Evolutionary conservation across 805 yeast species (phyloP), one percentile per base, ranked within the genome.

Genomic region (Spathaspora sp.): DNA sequence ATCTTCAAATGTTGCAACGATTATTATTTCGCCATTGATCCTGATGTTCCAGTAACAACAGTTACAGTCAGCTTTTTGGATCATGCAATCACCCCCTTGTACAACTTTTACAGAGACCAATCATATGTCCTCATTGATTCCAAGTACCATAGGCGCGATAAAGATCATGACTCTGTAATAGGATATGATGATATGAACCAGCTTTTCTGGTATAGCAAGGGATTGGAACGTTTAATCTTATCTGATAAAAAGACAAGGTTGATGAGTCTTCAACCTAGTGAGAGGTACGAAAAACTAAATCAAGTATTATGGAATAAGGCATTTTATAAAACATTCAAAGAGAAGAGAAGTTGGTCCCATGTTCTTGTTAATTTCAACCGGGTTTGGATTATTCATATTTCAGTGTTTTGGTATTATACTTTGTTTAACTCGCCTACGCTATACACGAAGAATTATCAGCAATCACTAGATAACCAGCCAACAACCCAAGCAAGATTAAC

Each of bases 131-230:
- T 65, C 2, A 64, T 68, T 5, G 76, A 72, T 17, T 83, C 78
- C 0, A 66, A 65, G 19, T 77, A 73, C 62, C 67, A 76, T 28
- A 73, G 74, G 17, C 70, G 73, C 10, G 86, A 82, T 54, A 79
- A 75, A 51, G 93, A 87, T 61, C 93, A 90, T 62, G 75, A 81
- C 14, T 69, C 79, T 26, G 80, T 81, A 4, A 83, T 90, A 52
- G 97, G 97, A 0, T 90, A 90, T 65, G 97, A 90, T 69, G 97
- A 90, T 65, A 83, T 90, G 65, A 90, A 90, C 63, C 97, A 90
- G 61, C 71, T 87, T 39, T 90, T 90, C 62, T 90, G 97, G 97
- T 83, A 86, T 58, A 76, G 82, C 2, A 78, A 82, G 54, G 90
- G 94, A 0, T 71, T 90, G 49, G 82, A 81, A 55, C 76, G 77